Base-by-base conservation (phyloP, 2,329 filamentous ascomycete genomes). In the Cladosporium phlei region DNA sequence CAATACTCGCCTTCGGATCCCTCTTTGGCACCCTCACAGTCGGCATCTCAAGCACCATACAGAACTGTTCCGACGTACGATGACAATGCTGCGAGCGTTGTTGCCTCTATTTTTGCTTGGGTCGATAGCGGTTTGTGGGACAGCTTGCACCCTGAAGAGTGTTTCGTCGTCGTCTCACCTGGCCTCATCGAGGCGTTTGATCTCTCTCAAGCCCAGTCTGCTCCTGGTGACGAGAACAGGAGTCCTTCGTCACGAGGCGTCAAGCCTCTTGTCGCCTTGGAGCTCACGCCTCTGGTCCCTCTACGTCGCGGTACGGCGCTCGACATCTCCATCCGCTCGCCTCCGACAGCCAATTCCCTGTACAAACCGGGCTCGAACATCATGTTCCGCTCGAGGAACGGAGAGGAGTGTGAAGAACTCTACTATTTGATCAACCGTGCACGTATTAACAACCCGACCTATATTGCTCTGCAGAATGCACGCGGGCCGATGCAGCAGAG, bases 261-360 rank as follows among this genome's bases (percentile, higher is more conserved):
- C 47, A 70, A 71, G 47, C 80, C 79, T 24, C 67, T 83, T 24
- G 67, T 83, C 50, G 86, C 85, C 5, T 78, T 96, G 25, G 88
- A 95, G 60, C 79, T 98, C 32, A 97, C 91, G 0, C 93, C 93
- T 1, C 74, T 95, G 28, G 91, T 97, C 6, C 85, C 90, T 55
- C 82, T 97, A 51, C 82, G 91, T 52, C 85, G 91, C 59, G 93
- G 90, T 58, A 98, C 89, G 17, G 87, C 86, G 3, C 79, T 98
- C 24, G 93, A 98, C 64, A 87, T 98, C 45, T 93, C 94, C 55
- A 88, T 98, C 54, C 85, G 89, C 39, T 96, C 91, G 5, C 88
- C 88, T 1, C 85, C 90, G 20, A 85, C 86, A 5, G 64, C 75
- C 25, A 80, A 86, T 52, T 89, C 86, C 4, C 79, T 80, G 57